Evolutionary conservation across 148 eudicot species (phyloP), one percentile per base, ranked within the genome.

Genomic region (Chenopodium quinoa): DNA sequence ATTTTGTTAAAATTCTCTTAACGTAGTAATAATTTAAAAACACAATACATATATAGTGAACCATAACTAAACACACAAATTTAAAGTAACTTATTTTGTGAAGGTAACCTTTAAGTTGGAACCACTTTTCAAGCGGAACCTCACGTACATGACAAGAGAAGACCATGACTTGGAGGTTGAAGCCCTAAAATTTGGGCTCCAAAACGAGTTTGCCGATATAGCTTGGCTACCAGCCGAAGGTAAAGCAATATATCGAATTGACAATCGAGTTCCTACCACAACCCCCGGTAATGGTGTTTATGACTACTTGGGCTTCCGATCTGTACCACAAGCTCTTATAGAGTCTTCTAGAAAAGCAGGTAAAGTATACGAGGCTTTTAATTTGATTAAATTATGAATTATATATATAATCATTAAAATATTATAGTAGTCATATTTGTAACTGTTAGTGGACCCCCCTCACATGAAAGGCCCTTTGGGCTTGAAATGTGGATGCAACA

Each of bases 81-180:
- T 48, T 48, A 9, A 48, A 2, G 14, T 10, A 10, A 1, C 14
- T 74, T 13, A n/a, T 76, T 22, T 82, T 2, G 3, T 75, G 75
- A 60, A 83, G 86, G 86, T 83, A 63, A 83, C 82, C 27, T 75
- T 83, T 46, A 75, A 83, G 68, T n/a, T 83, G 32, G 71, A 83
- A 69, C 79, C 82, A 64, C 11, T 75, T 12, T 83, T 83, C 64
- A 83, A 83, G 71, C 75, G 86, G 75, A 73, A 72, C 69, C 23
- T 83, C 1, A 83, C 86, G 3, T 75, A 25, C 11, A 34, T 17
- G 9, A 47, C 76, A 0, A 75, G 23, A 81, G 65, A 58, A 1
- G 83, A 83, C 46, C 47, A 31, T 54, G 83, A 83, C 29, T 60
- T 83, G 76, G 80, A 68, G 25, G 72, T 74, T 4, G n/a, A 56